Base-by-base conservation (phyloP, 2,329 filamentous ascomycete genomes). In the Emergomyces africanus region DNA sequence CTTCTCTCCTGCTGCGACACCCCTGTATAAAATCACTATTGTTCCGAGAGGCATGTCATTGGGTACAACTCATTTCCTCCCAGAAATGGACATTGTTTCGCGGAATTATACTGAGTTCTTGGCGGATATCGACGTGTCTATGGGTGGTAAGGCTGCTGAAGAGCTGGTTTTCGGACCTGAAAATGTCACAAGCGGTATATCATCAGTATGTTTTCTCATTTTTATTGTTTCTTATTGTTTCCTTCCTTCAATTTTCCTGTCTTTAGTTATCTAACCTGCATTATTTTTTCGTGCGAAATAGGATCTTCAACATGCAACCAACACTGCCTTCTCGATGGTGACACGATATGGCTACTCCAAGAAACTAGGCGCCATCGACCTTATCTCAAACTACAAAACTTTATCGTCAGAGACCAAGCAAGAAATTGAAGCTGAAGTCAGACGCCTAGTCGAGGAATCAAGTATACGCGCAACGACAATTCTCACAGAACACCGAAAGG, bases 11-110 rank as follows among this genome's bases (percentile, higher is more conserved):
- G 83, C 83, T 42, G 83, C 87, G 57, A 86, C 81, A 63, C 88
- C 87, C 37, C 80, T 99, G 1, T 96, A 99, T 81, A 99, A 99
- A 76, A 91, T 96, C 55, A 99, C 94, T 0, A 95, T 99, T 66
- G 87, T 99, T 67, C 91, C 94, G 57, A 87, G 95, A 67, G 94
- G 94, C 12, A 85, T 86, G 67, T 83, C 88, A 28, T 80, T 97
- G 8, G 94, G 94, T 61, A 83, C 96, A 63, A 99, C 94, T 0
- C 88, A 88, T 64, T 87, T 87, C 72, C 79, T 99, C 28, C 91
- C 91, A 0, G 87, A 94, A 70, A 90, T 95, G 79, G 91, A 96
- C 75, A 90, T 91, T 73, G 90, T 96, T 68, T 94, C 89, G 14
- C 84, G 85, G 73, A 88, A 88, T n/a, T 90, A 90, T 66, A 83